These are phyloP conservation scores for Allium sativum DNA, from an alignment of 106 monocot species.

Conservation along the genomic window DNA sequence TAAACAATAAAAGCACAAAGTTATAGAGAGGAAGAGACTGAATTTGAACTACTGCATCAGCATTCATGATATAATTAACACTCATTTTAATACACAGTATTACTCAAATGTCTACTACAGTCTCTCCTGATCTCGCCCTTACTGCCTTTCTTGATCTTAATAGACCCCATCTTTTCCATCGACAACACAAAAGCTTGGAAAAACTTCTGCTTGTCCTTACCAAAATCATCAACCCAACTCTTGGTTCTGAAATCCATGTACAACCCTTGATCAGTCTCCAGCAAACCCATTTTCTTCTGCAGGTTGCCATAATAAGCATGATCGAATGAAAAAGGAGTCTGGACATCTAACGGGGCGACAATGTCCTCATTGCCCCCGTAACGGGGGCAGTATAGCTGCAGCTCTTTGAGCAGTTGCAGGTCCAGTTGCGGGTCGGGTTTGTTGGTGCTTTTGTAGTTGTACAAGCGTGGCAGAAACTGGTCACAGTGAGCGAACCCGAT, in stretches of 20 bases:
- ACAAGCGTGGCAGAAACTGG: conserved; percentile 66
- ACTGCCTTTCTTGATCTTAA: conserved; percentile 71
- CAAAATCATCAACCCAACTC: conserved; percentile 45
- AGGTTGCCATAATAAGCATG: conserved; percentile 66
- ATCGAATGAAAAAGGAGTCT: conserved; percentile 77
- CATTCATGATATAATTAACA: background rate
- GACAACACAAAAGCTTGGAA: conserved; percentile 51
- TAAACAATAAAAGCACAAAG: too few species aligned
- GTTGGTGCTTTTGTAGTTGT: conserved; percentile 46
- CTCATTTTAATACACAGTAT: background rate
- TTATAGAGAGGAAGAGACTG: too few species aligned
- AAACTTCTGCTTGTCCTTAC: conserved; percentile 52
- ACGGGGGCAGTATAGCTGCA: conserved; percentile 66
- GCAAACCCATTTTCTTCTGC: conserved; percentile 61
- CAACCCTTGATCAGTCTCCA: conserved; percentile 74
- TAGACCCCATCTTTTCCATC: conserved; percentile 85
- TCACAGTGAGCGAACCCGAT: conserved; percentile 86
- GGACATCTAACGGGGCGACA: conserved; percentile 75
- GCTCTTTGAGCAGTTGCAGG: conserved; percentile 57
- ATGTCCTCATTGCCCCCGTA: conserved; percentile 67
- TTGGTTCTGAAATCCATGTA: conserved; percentile 45
- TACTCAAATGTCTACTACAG: conserved; percentile 41
- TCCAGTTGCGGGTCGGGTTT: conserved; percentile 59
- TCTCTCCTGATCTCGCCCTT: conserved; percentile 62
- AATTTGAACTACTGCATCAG: too few species aligned